A percentile compares a stretch with the other conserved stretches of the same genome.
phyloP scores from a whole-genome alignment of 2,329 filamentous ascomycete genomes.

The Paracorniculantispora psalliotae region DNA sequence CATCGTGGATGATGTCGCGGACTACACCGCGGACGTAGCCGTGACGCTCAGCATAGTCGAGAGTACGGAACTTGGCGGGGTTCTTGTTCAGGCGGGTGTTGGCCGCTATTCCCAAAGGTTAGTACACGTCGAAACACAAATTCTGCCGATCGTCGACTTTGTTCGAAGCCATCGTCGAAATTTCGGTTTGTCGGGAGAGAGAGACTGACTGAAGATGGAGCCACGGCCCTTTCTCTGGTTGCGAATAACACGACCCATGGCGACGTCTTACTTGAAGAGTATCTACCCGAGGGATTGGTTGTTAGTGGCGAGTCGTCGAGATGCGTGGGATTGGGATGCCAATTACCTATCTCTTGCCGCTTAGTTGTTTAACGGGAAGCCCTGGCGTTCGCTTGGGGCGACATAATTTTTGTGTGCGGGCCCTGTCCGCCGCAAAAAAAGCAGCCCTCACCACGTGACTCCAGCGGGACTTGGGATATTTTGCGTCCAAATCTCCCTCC shows the following conservation, averaged over 20 bases:
- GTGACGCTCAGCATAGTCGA: constrained; percentile 96
- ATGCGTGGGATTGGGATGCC: constrained; percentile 16
- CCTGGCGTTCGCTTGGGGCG: constrained; percentile 22
- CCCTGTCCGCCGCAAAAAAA: constrained; percentile 16
- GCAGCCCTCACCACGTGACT: constrained; percentile 34
- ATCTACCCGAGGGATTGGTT: constrained; percentile 18
- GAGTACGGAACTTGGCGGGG: constrained; percentile 81
- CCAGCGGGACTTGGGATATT: not conserved
- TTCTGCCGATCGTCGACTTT: constrained; percentile 13
- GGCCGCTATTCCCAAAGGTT: constrained; percentile 50
- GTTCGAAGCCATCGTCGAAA: constrained; percentile 12
- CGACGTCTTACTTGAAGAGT: constrained; percentile 33
- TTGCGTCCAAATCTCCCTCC: not conserved
- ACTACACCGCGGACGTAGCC: constrained; percentile 96
- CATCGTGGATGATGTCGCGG: constrained; percentile 99
- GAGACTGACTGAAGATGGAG: constrained; percentile 51
- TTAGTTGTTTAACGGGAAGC: constrained; percentile 35
- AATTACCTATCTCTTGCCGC: constrained; percentile 37
- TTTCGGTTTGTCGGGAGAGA: constrained; percentile 9
- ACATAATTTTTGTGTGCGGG: constrained; percentile 36
- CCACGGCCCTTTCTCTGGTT: constrained; percentile 60
- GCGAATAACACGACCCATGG: constrained; percentile 58
- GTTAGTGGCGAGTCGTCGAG: constrained; percentile 25
- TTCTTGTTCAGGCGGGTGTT: constrained; percentile 89
- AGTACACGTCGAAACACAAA: constrained; percentile 21